Percentiles rank a stretch among this genome's conserved stretches.
phyloP scores from a whole-genome alignment of 176 grass and related monocot genomes.

The Tillandsia leiboldiana region DNA sequence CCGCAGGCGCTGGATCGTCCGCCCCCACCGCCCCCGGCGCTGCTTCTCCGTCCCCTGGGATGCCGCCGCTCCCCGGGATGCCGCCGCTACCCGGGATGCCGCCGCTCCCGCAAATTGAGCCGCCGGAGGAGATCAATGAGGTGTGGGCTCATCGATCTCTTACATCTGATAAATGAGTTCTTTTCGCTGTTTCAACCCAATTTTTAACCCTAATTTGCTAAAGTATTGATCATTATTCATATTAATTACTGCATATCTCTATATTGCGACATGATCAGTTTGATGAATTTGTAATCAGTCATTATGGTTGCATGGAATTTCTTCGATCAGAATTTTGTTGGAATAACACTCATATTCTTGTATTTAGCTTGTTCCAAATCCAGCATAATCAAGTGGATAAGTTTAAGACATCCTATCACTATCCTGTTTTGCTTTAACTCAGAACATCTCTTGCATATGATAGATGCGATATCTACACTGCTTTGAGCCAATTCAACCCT shows the following conservation, averaged over 20 bases:
- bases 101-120: constrained; percentile 21
- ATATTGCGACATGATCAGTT: no score
- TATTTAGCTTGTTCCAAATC: no score
- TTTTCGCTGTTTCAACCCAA: no score
- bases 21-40: constrained; percentile 11
- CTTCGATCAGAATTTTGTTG: background rate
- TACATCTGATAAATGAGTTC: background rate
- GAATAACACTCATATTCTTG: no score
- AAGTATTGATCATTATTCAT: background rate
- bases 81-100: constrained; percentile 16
- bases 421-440: no score
- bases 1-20: background rate
- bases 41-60: constrained; percentile 1
- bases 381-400: no score
- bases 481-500: background rate
- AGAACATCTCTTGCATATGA: background rate
- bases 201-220: background rate
- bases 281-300: no score
- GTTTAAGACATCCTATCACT: no score
- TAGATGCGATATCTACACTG: no score
- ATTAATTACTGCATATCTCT: no score
- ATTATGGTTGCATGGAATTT: constrained; percentile 5
- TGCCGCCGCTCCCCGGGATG: background rate
- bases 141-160: constrained; percentile 11
- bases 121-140: constrained; percentile 71